Evolutionary conservation across 345 rosid genomes (phyloP), one percentile per base, ranked within the genome.

Genomic region (Excoecaria agallocha): DNA sequence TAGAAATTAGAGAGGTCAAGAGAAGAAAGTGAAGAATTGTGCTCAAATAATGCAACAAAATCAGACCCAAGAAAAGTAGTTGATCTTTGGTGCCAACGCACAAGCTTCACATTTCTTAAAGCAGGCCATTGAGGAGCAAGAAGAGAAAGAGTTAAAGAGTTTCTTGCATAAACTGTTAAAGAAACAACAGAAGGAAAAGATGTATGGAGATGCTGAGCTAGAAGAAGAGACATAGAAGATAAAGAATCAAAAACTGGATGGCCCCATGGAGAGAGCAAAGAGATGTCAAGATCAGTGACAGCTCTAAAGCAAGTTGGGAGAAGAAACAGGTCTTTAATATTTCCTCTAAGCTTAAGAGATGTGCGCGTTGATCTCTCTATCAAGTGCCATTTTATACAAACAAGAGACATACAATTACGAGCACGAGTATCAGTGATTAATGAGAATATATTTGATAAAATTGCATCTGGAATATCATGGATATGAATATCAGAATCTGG

Each of bases 261-360:
- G 10, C 58, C 71, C 71, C 71, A 68, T 12, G 71, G 71, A 4
- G 71, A 68, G 4, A 49, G 71, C 59, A 68, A 68, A 68, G 71
- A 68, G 45, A 68, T n/a, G 12, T 68, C 71, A 68, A 68, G 58
- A 50, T 50, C 30, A 13, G 71, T 50, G 20, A 68, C 71, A 16
- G 58, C 57, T 68, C 45, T 49, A 51, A 68, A 68, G 39, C 59
- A 68, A 30, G 58, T 68, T 51, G 71, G 71, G 8, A 68, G 58
- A 7, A 68, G 71, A 68, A 68, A 68, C 15, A 68, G 58, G 45
- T 68, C 71, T 12, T 45, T 58, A 20, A 49, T 25, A 15, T 68
- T 68, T 20, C 71, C 71, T 50, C 71, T 25, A 3, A 68, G 71
- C 12, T 57, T 51, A 13, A 68, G 71, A 68, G 59, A 68, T 4